Evolutionary conservation across 176 grass and related monocot species (phyloP).

Genomic region (Canna indica): DNA sequence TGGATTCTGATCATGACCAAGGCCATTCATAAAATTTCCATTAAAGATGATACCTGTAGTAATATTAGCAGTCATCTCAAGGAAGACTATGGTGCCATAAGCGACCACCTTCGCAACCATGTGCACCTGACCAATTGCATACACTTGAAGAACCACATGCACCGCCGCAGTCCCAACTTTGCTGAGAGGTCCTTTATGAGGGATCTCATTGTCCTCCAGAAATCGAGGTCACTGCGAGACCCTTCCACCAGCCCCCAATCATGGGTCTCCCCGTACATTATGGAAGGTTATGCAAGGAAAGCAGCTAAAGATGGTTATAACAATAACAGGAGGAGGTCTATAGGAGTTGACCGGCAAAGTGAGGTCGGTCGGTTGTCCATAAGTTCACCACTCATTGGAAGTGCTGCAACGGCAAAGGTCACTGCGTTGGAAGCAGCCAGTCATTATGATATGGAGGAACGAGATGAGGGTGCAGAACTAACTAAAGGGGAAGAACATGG

Average conservation of each 20-base stretch:
- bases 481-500: background rate
- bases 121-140: conserved; percentile 81
- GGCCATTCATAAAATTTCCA: conserved; percentile 2
- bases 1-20: conserved; percentile 4
- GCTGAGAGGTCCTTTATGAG: conserved; percentile 55
- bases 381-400: background rate
- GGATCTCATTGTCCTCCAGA: conserved; percentile 76
- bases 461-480: background rate
- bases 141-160: conserved; percentile 67
- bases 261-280: conserved; percentile 18
- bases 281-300: conserved; percentile 4
- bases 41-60: conserved; percentile 1
- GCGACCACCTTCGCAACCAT: conserved; percentile 22
- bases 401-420: conserved; percentile 5
- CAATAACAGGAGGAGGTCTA: conserved; percentile 4
- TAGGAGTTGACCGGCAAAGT: background rate
- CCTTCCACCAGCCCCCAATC: conserved; percentile 65
- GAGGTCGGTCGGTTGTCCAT: conserved; percentile 10
- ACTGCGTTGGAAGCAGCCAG: background rate
- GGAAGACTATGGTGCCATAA: background rate
- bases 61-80: background rate
- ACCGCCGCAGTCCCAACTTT: conserved; percentile 30
- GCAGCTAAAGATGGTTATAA: conserved; percentile 6
- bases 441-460: background rate
- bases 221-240: conserved; percentile 71